A percentile compares a stretch with the other conserved stretches of the same genome.
Conservation (phyloP, 78 protist species). For the Chrysochromulina tobinii region DNA sequence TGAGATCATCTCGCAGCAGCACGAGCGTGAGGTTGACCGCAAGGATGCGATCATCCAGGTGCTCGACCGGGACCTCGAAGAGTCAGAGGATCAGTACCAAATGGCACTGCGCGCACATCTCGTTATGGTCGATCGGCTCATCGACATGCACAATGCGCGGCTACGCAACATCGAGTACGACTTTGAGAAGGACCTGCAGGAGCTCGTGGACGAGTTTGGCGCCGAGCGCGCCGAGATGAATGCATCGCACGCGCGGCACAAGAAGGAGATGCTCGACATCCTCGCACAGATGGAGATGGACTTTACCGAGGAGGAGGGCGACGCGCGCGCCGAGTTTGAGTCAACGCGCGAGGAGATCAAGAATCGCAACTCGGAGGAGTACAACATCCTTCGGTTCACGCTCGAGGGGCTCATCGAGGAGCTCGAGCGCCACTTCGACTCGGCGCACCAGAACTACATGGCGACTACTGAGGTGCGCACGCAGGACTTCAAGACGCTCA, state of each 20-base stretch:
- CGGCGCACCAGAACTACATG: conserved; percentile 47
- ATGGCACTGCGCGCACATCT: conserved; percentile 71
- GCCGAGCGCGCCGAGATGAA: conserved; percentile 45
- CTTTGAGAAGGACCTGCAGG: conserved; percentile 40
- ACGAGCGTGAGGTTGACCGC: conserved; percentile 74
- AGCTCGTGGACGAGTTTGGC: conserved; percentile 35
- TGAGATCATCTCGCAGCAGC: conserved; percentile 59
- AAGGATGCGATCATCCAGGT: conserved; percentile 71
- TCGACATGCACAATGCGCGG: conserved; percentile 49
- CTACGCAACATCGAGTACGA: conserved; percentile 43
- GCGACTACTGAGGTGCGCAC: conserved; percentile 40
- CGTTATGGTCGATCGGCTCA: conserved; percentile 51
- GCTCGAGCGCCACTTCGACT: conserved; percentile 42
- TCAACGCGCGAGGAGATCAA: conserved; percentile 43
- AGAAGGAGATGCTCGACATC: conserved; percentile 47
- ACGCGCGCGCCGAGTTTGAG: conserved; percentile 44
- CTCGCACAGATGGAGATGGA: conserved; percentile 48
- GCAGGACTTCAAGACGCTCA: conserved; percentile 22
- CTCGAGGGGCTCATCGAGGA: conserved; percentile 50
- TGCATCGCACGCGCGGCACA: conserved; percentile 42
- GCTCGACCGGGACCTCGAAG: conserved; percentile 67
- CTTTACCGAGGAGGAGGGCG: conserved; percentile 35
- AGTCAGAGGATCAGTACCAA: conserved; percentile 80
- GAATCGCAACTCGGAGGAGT: conserved; percentile 57
- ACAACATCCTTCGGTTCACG: conserved; percentile 47